Percentiles rank a stretch among this genome's conserved stretches.
Evolutionary conservation across 2,329 filamentous ascomycete genomes (phyloP).

Genomic region (Dryadomyces quercivorus): DNA sequence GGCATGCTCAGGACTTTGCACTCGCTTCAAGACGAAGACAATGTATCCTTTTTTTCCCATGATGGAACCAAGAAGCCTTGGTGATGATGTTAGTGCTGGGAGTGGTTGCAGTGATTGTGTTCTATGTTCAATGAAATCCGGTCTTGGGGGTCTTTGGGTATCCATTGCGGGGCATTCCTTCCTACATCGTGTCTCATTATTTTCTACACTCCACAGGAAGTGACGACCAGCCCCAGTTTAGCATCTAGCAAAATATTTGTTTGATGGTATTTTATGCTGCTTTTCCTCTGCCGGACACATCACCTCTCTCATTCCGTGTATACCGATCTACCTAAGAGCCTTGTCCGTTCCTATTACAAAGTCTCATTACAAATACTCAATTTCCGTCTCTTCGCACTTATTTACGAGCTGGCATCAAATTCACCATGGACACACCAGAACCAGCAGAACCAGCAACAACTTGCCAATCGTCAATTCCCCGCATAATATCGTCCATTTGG

Average conservation of each 20-base stretch:
- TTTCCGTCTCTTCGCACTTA: background rate
- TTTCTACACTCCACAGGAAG: background rate
- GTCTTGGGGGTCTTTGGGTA: too few species aligned
- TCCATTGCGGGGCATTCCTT: too few species aligned
- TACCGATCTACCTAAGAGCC: too few species aligned
- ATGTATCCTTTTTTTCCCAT: conserved; percentile 13
- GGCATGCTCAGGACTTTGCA: conserved; percentile 65
- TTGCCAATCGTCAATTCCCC: background rate
- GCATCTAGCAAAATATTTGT: too few species aligned
- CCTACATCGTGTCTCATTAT: too few species aligned
- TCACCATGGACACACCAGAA: background rate
- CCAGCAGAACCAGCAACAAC: background rate
- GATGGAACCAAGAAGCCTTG: conserved; percentile 15
- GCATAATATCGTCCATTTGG: conserved; percentile 31
- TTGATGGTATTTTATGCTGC: too few species aligned
- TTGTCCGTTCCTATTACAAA: background rate
- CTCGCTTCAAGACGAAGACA: conserved; percentile 44
- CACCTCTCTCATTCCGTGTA: too few species aligned
- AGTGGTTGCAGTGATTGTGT: too few species aligned
- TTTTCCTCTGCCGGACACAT: too few species aligned
- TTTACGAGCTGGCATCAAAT: too few species aligned
- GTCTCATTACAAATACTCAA: background rate
- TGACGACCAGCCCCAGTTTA: background rate
- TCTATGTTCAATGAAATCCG: too few species aligned
- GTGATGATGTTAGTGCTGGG: conserved; percentile 7